These are phyloP conservation scores for Magnolia kwangsiensis DNA, from an alignment of 164 flowering plant genomes.

Conservation along the genomic window DNA sequence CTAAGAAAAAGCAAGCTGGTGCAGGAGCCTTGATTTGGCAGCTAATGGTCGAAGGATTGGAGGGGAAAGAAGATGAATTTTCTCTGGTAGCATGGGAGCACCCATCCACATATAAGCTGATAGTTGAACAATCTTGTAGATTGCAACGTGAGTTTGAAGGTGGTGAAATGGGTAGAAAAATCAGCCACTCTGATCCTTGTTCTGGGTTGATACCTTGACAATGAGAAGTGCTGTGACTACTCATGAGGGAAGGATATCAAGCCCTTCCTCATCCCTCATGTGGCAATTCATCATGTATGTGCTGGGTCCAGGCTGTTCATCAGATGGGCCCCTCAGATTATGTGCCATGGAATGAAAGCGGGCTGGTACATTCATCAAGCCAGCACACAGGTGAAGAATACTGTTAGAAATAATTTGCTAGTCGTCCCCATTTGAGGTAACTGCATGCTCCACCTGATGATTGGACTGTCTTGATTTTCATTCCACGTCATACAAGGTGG, in stretches of 20 bases:
- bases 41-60: slow-evolving; percentile 46
- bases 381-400: no score
- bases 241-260: background rate
- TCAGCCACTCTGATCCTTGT: slow-evolving; percentile 16
- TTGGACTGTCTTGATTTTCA: no score
- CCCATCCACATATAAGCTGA: slow-evolving; percentile 44
- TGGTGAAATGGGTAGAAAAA: slow-evolving; percentile 10
- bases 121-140: slow-evolving; percentile 48
- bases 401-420: background rate
- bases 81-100: slow-evolving; percentile 47
- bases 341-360: background rate
- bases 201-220: slow-evolving; percentile 7
- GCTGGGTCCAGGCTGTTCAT: background rate
- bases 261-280: background rate
- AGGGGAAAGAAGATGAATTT: slow-evolving; percentile 43
- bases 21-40: slow-evolving; percentile 69
- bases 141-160: slow-evolving; percentile 17
- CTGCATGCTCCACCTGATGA: background rate
- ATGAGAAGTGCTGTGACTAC: background rate
- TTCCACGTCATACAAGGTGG: no score
- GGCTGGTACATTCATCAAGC: background rate
- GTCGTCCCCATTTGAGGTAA: background rate
- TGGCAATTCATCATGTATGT: background rate
- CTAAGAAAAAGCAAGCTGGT: slow-evolving; percentile 45
- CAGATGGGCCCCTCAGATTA: background rate